Conservation (phyloP, 306 rosid species). For the Ormosia emarginata region DNA sequence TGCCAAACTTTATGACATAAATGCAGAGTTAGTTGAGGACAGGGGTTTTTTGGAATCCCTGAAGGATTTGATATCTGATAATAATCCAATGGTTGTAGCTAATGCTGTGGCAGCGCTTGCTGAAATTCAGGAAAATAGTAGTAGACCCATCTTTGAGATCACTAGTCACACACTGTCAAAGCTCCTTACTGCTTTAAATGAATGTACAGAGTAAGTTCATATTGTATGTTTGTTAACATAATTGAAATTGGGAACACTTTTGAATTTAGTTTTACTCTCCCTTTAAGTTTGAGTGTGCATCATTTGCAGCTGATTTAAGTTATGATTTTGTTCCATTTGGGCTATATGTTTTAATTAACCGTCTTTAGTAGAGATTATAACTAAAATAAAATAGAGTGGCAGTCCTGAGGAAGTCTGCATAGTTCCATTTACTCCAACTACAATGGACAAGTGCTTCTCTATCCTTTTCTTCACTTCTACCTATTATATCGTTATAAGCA, state of each 20-base stretch:
- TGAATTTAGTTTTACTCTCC: not conserved
- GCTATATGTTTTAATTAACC: not conserved
- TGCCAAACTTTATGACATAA: conserved; percentile 96
- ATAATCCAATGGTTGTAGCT: conserved; percentile 99
- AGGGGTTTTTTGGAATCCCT: conserved; percentile 94
- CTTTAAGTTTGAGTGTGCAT: not conserved
- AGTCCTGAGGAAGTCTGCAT: not conserved
- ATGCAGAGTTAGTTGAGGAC: conserved; percentile 98
- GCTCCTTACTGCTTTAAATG: conserved; percentile 98
- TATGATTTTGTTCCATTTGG: not conserved
- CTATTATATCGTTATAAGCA: not conserved
- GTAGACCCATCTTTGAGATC: conserved; percentile 86
- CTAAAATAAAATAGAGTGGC: not conserved
- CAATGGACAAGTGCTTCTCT: not conserved
- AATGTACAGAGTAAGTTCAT: conserved; percentile 92
- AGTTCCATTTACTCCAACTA: not conserved
- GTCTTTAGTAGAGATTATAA: not conserved
- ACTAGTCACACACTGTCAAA: conserved; percentile 83
- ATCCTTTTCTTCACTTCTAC: not conserved
- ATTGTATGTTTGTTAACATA: not conserved
- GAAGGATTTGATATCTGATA: conserved; percentile 98
- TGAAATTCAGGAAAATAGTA: conserved; percentile 91
- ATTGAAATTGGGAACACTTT: not conserved
- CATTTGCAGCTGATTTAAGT: not conserved
- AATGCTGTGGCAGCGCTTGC: conserved; percentile 98